Evolutionary conservation across 805 yeast species (phyloP), one percentile per base, ranked within the genome.

Genomic region (Hanseniaspora pseudoguilliermondii): DNA sequence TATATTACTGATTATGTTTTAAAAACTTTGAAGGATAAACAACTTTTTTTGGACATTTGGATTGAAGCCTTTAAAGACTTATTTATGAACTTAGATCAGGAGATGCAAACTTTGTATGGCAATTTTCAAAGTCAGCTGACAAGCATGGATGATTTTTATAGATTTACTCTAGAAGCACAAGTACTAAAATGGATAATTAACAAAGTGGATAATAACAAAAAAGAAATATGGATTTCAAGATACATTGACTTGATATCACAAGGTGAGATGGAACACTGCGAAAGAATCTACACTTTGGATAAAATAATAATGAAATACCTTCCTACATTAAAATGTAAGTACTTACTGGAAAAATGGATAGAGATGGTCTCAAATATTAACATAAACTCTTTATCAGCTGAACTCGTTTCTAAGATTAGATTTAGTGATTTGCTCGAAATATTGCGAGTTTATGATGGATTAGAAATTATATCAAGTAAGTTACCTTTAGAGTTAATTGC

Each of bases 281-380:
- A 43, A 13, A 25, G 20, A 25, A 27, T 20, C 8, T 44, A 43
- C n/a, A 16, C 40, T 2, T 23, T 51, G n/a, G 43, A 44, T 25
- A 36, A 18, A 21, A 25, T 25, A 4, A 18, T 51, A 18, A 43
- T 36, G 16, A 8, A 51, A 11, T 34, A 35, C n/a, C 18, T 44
- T 18, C 20, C 29, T 6, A 13, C 3, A 20, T 27, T 20, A 2
- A n/a, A 20, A 23, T n/a, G 44, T 3, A 10, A 36, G 4, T 25
- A 18, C 5, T 18, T 51, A 13, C 9, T 51, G 20, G 34, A 18
- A n/a, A 51, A 51, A 18, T 51, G 55, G 55, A 18, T 51, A 36
- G 55, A 51, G 16, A 21, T 44, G 38, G n/a, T 51, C 8, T 43
- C 55, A 9, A 51, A 51, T 36, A 13, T 51, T 5, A 36, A 43